These are phyloP conservation scores for Lactarius akahatsu DNA, from an alignment of 768 basidiomycete genomes.

Conservation along the genomic window DNA sequence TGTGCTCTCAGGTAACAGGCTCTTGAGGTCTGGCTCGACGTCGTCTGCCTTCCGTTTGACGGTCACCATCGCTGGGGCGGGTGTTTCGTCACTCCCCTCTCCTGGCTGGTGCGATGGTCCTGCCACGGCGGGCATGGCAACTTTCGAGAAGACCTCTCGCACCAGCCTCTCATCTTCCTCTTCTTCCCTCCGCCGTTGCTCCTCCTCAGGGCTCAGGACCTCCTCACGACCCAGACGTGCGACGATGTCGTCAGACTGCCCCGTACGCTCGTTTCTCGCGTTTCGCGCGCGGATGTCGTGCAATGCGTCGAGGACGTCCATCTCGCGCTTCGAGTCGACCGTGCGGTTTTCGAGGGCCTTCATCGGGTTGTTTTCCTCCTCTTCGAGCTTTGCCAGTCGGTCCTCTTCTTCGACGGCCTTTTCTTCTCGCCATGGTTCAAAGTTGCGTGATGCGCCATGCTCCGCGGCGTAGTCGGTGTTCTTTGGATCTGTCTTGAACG, in stretches of 20 bases:
- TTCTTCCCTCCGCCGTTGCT: slow-evolving; percentile 64
- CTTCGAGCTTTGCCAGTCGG: slow-evolving; percentile 78
- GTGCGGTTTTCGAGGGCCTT: slow-evolving; percentile 92
- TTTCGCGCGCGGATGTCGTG: slow-evolving; percentile 89
- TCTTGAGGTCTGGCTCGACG: slow-evolving; percentile 69
- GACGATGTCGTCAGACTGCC: slow-evolving; percentile 67
- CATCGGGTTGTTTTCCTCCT: slow-evolving; percentile 97
- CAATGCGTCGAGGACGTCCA: slow-evolving; percentile 96
- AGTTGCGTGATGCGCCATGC: slow-evolving; percentile 96
- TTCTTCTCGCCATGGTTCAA: slow-evolving; percentile 95
- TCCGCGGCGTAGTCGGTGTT: slow-evolving; percentile 93
- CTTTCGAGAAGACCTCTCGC: slow-evolving; percentile 81
- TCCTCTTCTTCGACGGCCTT: slow-evolving; percentile 78
- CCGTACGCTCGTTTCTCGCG: slow-evolving; percentile 84
- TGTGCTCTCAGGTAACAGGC: slow-evolving; percentile 64
- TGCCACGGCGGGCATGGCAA: slow-evolving; percentile 42
- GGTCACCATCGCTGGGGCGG: slow-evolving; percentile 47
- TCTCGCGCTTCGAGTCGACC: slow-evolving; percentile 90
- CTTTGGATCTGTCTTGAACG: slow-evolving; percentile 99
- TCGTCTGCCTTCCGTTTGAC: slow-evolving; percentile 85
- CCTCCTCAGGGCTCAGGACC: slow-evolving; percentile 74
- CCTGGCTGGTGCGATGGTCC: slow-evolving; percentile 15
- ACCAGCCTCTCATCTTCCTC: slow-evolving; percentile 93
- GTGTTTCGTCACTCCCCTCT: slow-evolving; percentile 32
- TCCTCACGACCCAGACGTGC: slow-evolving; percentile 65